Percentiles rank a stretch among this genome's conserved stretches.
Evolutionary conservation across 192 early-diverging fungal genomes (phyloP).

Genomic region (Diversispora eburnea): DNA sequence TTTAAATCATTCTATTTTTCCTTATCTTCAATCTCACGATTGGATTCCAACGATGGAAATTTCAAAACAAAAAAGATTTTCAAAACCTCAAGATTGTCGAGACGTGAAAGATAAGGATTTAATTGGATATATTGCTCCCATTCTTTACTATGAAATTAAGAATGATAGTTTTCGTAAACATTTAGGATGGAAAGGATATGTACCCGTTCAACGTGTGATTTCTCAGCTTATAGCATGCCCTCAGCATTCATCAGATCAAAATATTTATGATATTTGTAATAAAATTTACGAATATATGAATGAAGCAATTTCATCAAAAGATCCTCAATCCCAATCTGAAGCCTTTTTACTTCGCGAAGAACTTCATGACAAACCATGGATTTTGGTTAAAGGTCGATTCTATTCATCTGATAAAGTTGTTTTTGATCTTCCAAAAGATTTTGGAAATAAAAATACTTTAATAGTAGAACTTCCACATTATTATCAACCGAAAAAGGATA

Average conservation of each 20-base stretch:
- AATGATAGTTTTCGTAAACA: neutral
- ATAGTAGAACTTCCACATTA: neutral
- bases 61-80: neutral
- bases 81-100: neutral
- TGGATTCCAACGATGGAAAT: neutral
- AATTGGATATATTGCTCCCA: neutral
- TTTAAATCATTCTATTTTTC: no score
- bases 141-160: neutral
- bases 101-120: neutral
- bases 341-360: no score
- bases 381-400: neutral
- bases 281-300: slow-evolving; percentile 5
- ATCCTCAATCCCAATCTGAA: neutral
- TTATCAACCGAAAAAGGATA: neutral
- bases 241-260: neutral
- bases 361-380: neutral
- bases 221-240: neutral
- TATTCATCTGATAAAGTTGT: slow-evolving; percentile 2
- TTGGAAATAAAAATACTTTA: neutral
- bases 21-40: neutral
- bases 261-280: neutral
- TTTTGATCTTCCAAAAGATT: neutral
- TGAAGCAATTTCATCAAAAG: neutral
- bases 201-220: neutral
- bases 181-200: neutral